These are phyloP conservation scores for Panicum miliaceum DNA, from an alignment of 176 grass and related monocot genomes.

Conservation along the genomic window DNA sequence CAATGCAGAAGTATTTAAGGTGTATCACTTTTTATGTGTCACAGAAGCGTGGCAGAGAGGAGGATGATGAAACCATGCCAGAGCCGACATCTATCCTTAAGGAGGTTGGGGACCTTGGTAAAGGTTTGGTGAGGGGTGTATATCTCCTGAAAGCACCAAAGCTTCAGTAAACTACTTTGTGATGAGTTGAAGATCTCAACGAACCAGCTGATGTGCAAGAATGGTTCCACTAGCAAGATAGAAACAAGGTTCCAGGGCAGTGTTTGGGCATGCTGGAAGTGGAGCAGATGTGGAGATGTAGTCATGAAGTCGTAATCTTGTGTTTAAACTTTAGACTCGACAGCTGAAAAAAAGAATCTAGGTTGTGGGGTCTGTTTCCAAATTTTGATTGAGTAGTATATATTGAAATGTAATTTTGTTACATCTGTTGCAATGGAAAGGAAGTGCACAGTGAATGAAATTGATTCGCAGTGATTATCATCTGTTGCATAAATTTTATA, in stretches of 20 bases:
- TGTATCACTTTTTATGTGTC: conserved; percentile 34
- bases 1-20: conserved; percentile 5
- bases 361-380: conserved; percentile 21
- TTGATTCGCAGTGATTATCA: no score
- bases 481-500: no score
- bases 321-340: neutral
- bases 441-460: no score
- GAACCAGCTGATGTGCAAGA: neutral
- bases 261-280: neutral
- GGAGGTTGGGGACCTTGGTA: conserved; percentile 77
- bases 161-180: conserved; percentile 24
- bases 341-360: neutral
- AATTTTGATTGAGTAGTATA: conserved; percentile 41
- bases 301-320: neutral
- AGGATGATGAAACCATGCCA: conserved; percentile 49
- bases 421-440: neutral
- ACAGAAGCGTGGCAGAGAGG: conserved; percentile 82
- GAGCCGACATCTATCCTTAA: conserved; percentile 66
- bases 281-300: conserved; percentile 16
- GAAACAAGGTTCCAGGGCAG: neutral
- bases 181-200: neutral
- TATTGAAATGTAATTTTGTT: conserved; percentile 24
- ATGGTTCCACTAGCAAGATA: conserved; percentile 9
- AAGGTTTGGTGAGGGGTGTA: conserved; percentile 87
- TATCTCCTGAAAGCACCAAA: conserved; percentile 81